Percentiles rank a stretch among this genome's conserved stretches.
Conservation (phyloP, 2,329 filamentous ascomycete species). For the Fusarium sarcochroum region DNA sequence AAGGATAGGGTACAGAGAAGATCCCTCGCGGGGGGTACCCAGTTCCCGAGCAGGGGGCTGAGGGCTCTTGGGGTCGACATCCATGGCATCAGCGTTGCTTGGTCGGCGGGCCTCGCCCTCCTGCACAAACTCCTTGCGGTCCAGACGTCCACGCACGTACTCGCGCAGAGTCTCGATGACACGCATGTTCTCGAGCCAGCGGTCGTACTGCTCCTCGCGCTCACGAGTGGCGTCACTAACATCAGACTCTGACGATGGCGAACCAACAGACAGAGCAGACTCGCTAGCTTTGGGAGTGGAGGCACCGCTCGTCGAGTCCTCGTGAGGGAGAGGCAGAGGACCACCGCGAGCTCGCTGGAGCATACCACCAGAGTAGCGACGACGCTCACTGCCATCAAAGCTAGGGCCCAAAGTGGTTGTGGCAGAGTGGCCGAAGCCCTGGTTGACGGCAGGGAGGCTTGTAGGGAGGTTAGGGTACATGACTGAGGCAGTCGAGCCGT, state of each 20-base stretch:
- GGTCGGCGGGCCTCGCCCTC: conserved; percentile 34
- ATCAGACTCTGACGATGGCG: conserved; percentile 70
- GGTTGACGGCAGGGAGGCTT: conserved; percentile 72
- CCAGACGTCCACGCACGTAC: conserved; percentile 70
- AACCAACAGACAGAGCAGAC: conserved; percentile 63
- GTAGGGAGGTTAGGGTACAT: conserved; percentile 79
- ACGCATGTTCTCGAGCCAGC: conserved; percentile 76
- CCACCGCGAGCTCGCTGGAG: conserved; percentile 70
- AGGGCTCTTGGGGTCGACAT: conserved; percentile 54
- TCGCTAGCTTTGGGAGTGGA: conserved; percentile 62
- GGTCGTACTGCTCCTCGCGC: conserved; percentile 73
- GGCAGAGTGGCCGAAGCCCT: conserved; percentile 78
- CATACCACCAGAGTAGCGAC: conserved; percentile 76
- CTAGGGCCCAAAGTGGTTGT: conserved; percentile 79
- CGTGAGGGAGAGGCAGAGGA: conserved; percentile 56
- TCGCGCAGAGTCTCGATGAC: conserved; percentile 73
- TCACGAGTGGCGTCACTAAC: conserved; percentile 65
- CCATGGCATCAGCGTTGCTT: conserved; percentile 54
- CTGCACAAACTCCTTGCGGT: conserved; percentile 67
- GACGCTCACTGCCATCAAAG: conserved; percentile 74
- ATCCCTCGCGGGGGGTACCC: conserved; percentile 49
- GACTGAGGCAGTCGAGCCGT: conserved; percentile 71
- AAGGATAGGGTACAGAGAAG: conserved; percentile 59
- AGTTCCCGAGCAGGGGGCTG: conserved; percentile 45
- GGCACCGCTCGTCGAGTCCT: conserved; percentile 57